Base-by-base conservation (phyloP, 768 basidiomycete genomes). In the Hygrocybe punicea region DNA sequence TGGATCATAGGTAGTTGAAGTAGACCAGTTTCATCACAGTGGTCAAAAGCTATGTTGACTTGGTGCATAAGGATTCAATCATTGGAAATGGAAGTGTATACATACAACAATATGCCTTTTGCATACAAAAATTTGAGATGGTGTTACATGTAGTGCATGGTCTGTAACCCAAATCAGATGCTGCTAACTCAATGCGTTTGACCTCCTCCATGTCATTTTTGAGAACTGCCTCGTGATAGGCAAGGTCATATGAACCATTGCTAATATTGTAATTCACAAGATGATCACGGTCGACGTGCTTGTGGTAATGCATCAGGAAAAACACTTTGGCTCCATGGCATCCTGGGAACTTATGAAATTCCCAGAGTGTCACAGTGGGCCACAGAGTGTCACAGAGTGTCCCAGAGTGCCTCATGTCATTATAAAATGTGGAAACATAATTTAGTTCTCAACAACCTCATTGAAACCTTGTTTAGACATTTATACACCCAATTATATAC, bases 171-270 rank as follows among this genome's bases (percentile, higher is more conserved):
- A 45, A 33, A 2, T 34, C 13, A 10, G 54, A 47, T n/a, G 62
- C 66, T 16, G 36, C 51, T 10, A 52, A 21, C 55, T 68, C 67
- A 46, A 69, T 67, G 2, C 47, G n/a, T 7, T 58, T 51, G n/a
- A 67, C 46, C 40, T 64, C 58, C n/a, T 67, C 66, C 13, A 9
- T 11, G 37, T 69, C 60, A 8, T 61, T 53, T 13, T 42, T 21
- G n/a, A 67, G 61, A 6, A 62, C 47, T 3, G 66, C 68, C 39
- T 63, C 59, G 0, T 65, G 19, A 34, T 69, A 69, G 2, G 59
- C 59, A 8, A 65, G 24, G 24, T 69, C 56, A 35, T 65, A 66
- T 1, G 58, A 55, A 2, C 55, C 35, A 45, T 64, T 58, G 61
- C 25, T 53, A 59, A 55, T 48, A n/a, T 17, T 17, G 25, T 51